Evolutionary conservation across 78 protist species (phyloP).

Genomic region (Dictyostelium purpureum): DNA sequence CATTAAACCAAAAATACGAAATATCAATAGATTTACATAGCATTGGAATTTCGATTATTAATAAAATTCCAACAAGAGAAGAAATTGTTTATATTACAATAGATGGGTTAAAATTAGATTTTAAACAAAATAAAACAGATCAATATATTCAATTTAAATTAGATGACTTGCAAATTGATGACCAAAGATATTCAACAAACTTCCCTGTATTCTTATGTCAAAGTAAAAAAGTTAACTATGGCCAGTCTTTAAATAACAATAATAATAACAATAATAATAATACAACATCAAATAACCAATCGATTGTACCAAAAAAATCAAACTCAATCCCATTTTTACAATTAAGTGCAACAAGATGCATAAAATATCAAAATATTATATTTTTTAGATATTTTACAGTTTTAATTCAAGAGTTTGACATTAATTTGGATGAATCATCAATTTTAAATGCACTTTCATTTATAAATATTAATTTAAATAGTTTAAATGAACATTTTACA

Average conservation of each 20-base stretch:
- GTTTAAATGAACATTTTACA: constrained; percentile 49
- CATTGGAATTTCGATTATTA: constrained; percentile 68
- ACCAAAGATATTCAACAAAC: constrained; percentile 73
- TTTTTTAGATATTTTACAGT: constrained; percentile 77
- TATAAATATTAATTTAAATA: constrained; percentile 47
- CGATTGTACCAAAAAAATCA: background rate
- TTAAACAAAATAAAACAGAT: constrained; percentile 47
- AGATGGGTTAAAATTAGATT: constrained; percentile 31
- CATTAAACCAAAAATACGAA: constrained; percentile 6
- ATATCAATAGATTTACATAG: background rate
- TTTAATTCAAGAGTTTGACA: constrained; percentile 66
- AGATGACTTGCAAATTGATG: constrained; percentile 78
- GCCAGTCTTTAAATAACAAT: background rate
- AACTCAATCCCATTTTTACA: constrained; percentile 36
- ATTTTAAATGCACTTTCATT: constrained; percentile 55
- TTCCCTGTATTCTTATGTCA: constrained; percentile 78
- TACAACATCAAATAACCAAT: background rate
- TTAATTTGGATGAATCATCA: constrained; percentile 78
- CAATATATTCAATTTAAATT: constrained; percentile 41
- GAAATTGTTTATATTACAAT: constrained; percentile 65
- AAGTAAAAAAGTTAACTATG: constrained; percentile 7
- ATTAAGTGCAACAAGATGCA: constrained; percentile 61
- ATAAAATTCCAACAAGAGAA: constrained; percentile 41
- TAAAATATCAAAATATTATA: constrained; percentile 71
- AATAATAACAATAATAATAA: background rate